phyloP scores from a whole-genome alignment of 179 eudicot genomes.

The Beta corolliflora region DNA sequence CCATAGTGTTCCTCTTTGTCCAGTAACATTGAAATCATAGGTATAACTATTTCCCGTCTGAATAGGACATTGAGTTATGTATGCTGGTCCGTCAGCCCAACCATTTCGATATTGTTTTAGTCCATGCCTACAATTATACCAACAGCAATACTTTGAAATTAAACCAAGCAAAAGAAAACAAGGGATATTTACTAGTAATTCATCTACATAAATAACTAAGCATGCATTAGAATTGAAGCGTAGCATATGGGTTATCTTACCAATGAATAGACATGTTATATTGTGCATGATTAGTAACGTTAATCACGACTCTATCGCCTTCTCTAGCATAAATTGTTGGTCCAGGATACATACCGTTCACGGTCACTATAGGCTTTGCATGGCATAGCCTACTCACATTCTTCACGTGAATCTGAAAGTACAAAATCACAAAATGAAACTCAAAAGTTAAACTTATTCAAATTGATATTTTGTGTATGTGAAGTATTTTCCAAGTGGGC shows the following conservation, averaged over 20 bases:
- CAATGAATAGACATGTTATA: constrained; percentile 70
- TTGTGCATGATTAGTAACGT: constrained; percentile 66
- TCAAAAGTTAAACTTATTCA: background rate
- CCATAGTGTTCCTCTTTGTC: constrained; percentile 41
- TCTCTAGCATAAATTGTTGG: constrained; percentile 72
- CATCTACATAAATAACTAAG: too few relatives aligned
- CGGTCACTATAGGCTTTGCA: constrained; percentile 74
- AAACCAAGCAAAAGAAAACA: too few relatives aligned
- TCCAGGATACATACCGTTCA: constrained; percentile 83
- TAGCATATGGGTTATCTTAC: constrained; percentile 26
- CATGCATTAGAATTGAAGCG: background rate
- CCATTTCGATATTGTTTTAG: constrained; percentile 37
- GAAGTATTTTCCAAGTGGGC: background rate
- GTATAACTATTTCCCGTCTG: constrained; percentile 30
- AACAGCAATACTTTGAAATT: background rate
- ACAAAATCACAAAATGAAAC: background rate
- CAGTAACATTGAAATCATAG: constrained; percentile 30
- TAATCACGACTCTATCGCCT: constrained; percentile 62
- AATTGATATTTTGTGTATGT: background rate
- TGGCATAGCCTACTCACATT: constrained; percentile 81
- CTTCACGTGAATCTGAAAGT: constrained; percentile 56
- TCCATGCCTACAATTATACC: constrained; percentile 29
- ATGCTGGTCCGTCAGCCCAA: constrained; percentile 40
- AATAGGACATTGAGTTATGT: constrained; percentile 37
- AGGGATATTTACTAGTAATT: too few relatives aligned